Percentiles rank a stretch among this genome's conserved stretches.
These are phyloP conservation scores for Herpetospermum pedunculosum DNA, from an alignment of 306 rosid species.

Conservation along the genomic window DNA sequence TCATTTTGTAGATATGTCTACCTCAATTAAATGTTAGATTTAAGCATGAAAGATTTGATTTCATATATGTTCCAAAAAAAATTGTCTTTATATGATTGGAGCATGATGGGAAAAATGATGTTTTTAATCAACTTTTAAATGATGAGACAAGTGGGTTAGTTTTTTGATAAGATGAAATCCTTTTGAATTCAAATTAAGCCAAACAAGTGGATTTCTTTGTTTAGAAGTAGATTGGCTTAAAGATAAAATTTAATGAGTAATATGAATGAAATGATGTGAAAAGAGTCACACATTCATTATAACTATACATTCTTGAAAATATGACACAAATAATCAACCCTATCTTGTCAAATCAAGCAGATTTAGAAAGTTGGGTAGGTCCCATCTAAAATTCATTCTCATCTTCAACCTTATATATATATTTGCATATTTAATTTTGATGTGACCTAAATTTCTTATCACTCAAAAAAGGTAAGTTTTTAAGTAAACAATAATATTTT, in stretches of 20 bases:
- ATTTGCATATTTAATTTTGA: neutral
- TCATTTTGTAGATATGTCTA: neutral
- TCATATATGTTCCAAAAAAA: neutral
- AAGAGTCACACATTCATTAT: too few species aligned
- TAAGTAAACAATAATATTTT: neutral
- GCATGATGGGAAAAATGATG: neutral
- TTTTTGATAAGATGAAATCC: slow-evolving; percentile 5
- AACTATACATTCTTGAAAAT: neutral
- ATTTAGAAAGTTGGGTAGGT: neutral
- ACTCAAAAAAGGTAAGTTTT: neutral
- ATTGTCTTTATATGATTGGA: neutral
- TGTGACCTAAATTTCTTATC: neutral
- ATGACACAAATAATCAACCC: neutral
- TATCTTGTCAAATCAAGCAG: neutral
- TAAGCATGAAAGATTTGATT: neutral
- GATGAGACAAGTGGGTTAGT: neutral
- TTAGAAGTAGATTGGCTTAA: neutral
- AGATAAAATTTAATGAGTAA: neutral
- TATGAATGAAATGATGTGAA: neutral
- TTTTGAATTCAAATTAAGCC: neutral
- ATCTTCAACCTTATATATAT: neutral
- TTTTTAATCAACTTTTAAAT: neutral
- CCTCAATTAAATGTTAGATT: neutral
- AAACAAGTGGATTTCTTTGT: neutral
- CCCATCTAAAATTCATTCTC: neutral